phyloP scores from a whole-genome alignment of 2,329 filamentous ascomycete species.

The Fusarium liriodendri region DNA sequence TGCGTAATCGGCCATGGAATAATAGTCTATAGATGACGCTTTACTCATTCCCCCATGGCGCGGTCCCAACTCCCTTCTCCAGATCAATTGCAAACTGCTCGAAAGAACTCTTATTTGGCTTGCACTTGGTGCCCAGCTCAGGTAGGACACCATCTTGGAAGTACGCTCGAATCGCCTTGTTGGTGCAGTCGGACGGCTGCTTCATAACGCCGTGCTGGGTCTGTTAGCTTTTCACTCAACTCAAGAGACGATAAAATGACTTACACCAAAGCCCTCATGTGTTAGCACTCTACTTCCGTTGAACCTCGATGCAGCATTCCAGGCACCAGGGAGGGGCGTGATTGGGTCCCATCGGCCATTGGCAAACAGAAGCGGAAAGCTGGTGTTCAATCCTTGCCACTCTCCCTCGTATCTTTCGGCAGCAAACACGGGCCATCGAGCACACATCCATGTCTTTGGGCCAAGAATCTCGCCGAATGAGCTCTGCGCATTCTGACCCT shows the following conservation, averaged over 20 bases:
- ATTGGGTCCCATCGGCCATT: slow-evolving; percentile 6
- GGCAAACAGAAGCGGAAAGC: background rate
- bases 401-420: background rate
- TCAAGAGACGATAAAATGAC: background rate
- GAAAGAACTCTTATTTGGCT: slow-evolving; percentile 2
- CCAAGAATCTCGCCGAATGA: background rate
- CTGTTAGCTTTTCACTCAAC: background rate
- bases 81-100: background rate
- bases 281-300: background rate
- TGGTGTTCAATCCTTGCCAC: background rate
- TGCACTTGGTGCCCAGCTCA: slow-evolving; percentile 6
- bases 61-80: background rate
- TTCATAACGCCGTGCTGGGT: slow-evolving; percentile 15
- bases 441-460: background rate
- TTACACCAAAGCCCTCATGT: slow-evolving; percentile 1
- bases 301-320: background rate
- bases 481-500: background rate
- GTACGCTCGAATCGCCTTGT: slow-evolving; percentile 9
- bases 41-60: background rate
- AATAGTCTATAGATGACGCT: background rate
- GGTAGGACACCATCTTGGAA: slow-evolving; percentile 9
- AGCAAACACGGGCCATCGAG: background rate
- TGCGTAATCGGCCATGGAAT: background rate
- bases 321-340: background rate
- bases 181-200: slow-evolving; percentile 18